Percentiles rank a stretch among this genome's conserved stretches.
Conservation (phyloP, 305 asterid species). For the Coffea humblotiana region DNA sequence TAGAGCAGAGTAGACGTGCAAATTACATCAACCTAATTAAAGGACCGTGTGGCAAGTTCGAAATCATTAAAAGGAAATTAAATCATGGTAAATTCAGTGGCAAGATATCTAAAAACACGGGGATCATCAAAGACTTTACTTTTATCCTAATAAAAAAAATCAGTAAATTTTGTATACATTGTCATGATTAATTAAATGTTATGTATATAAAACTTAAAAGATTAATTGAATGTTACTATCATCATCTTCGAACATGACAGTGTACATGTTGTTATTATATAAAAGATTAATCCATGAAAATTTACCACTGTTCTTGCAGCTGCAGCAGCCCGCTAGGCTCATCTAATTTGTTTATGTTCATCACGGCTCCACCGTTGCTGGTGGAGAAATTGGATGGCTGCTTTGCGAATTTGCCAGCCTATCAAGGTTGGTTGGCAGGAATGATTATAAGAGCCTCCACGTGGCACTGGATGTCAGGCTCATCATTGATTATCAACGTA, state of each 20-base stretch:
- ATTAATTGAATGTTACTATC: no score
- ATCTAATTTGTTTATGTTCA: background rate
- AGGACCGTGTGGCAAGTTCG: background rate
- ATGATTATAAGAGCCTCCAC: conserved; percentile 6
- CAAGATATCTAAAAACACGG: no score
- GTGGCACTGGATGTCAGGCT: background rate
- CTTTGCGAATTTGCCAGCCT: conserved; percentile 3
- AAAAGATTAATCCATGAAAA: background rate
- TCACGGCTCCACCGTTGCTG: conserved; percentile 10
- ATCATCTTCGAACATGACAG: no score
- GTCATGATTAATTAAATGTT: no score
- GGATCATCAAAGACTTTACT: background rate
- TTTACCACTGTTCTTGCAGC: background rate
- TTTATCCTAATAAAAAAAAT: background rate
- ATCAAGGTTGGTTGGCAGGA: conserved; percentile 10
- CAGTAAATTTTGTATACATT: no score
- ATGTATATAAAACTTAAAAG: no score
- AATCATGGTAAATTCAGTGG: no score
- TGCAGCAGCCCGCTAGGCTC: background rate
- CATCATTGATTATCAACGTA: background rate
- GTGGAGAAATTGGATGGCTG: background rate
- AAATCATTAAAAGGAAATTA: background rate
- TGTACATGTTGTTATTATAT: no score
- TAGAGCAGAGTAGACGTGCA: background rate
- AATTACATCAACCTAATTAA: background rate